These are phyloP conservation scores for Microbotryum lychnidis-dioicae DNA, from an alignment of 1,284 basidiomycete species.

Conservation along the genomic window DNA sequence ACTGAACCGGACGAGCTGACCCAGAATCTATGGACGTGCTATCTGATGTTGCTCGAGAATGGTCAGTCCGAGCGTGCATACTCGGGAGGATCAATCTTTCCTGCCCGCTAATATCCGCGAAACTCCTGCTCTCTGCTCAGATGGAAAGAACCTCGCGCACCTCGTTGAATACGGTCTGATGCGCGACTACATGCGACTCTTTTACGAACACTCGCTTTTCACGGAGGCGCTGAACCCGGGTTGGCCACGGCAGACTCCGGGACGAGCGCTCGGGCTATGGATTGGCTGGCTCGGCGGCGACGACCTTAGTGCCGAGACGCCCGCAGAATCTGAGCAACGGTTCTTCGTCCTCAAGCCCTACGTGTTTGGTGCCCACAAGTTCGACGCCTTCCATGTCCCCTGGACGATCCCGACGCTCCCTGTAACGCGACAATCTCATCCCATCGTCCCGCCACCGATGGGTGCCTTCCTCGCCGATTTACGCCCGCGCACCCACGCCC, in stretches of 20 bases:
- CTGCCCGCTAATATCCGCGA: background rate
- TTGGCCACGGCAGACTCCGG: slow-evolving; percentile 40
- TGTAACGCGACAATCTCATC: slow-evolving; percentile 29
- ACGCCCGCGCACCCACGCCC: slow-evolving; percentile 38
- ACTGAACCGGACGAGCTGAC: slow-evolving; percentile 33
- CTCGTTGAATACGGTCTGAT: slow-evolving; percentile 39
- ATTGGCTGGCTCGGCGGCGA: slow-evolving; percentile 31
- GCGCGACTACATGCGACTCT: slow-evolving; percentile 37
- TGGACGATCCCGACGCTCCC: slow-evolving; percentile 46
- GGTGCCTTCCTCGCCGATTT: slow-evolving; percentile 45
- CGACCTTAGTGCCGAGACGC: slow-evolving; percentile 37
- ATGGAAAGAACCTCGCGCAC: slow-evolving; percentile 41
- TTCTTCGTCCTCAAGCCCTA: slow-evolving; percentile 48
- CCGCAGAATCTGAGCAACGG: slow-evolving; percentile 45
- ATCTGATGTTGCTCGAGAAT: slow-evolving; percentile 44
- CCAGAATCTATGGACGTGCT: slow-evolving; percentile 43
- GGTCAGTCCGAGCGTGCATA: slow-evolving; percentile 37
- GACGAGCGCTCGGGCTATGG: slow-evolving; percentile 30
- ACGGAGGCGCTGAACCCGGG: slow-evolving; percentile 41
- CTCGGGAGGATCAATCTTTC: background rate
- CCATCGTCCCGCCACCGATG: slow-evolving; percentile 22
- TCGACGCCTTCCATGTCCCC: slow-evolving; percentile 47
- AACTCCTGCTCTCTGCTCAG: slow-evolving; percentile 27
- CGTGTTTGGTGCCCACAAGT: slow-evolving; percentile 49
- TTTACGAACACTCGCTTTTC: slow-evolving; percentile 41